Base-by-base conservation (phyloP, 2,329 filamentous ascomycete species). In the Colletotrichum camelliae region DNA sequence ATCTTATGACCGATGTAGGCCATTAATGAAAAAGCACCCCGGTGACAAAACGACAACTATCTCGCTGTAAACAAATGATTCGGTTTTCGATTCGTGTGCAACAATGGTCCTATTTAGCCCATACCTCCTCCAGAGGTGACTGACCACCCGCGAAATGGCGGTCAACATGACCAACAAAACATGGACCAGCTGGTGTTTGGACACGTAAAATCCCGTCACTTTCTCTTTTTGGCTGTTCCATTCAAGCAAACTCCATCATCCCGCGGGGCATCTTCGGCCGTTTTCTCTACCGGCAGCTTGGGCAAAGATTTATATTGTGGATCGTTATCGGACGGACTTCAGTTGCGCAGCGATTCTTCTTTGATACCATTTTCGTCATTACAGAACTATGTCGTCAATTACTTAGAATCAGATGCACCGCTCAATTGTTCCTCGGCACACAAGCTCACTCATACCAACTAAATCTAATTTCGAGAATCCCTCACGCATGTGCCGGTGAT, bases 381-480 rank as follows among this genome's bases (percentile, higher is more conserved):
- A 10, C 18, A 43, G 8, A n/a, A n/a, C 39, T n/a, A 0, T 9
- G 0, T n/a, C 39, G 39, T 43, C 39, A 43, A 43, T n/a, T 4
- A 3, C n/a, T 43, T 43, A 9, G 10, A 3, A 0, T 16, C 37
- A 43, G 5, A 10, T 8, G 7, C 37, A 2, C 2, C 18, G 16
- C 16, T 16, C 4, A 8, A 18, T 18, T 43, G 0, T 43, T 4
- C 18, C 9, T n/a, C 9, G n/a, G n/a, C 8, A n/a, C 39, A 6
- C 8, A 12, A 12, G 39, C 18, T 12, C 18, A 12, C n/a, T 5
- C 18, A 0, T 12, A 43, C 12, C 18, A 43, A 1, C 18, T 18
- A 6, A 43, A 5, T 43, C 0, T n/a, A 43, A n/a, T 12, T 43
- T 6, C 1, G 9, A 3, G 2, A 3, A 43, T n/a, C 5, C 18